Base-by-base conservation (phyloP, 169 alveolate species). In the Babesia caballi region DNA sequence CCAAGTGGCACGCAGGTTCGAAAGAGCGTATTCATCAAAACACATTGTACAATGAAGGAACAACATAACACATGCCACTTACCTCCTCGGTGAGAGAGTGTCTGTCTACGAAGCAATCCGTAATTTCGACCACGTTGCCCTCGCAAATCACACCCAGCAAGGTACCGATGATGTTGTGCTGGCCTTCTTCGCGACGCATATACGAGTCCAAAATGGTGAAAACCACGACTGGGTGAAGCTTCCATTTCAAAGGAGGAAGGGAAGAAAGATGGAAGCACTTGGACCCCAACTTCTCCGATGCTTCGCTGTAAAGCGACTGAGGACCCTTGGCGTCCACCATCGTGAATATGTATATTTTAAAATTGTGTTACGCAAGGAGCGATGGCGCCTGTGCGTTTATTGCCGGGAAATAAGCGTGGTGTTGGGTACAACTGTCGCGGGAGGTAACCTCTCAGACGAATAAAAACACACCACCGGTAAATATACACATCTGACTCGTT, bases 31-130 rank as follows among this genome's bases (percentile, higher is more conserved):
- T 40, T 12, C 49, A 23, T 19, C 14, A 23, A 49, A 19, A 23
- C 14, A n/a, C 25, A n/a, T n/a, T 49, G 35, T n/a, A n/a, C n/a
- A n/a, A n/a, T n/a, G n/a, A n/a, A n/a, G n/a, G n/a, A n/a, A n/a
- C n/a, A n/a, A n/a, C n/a, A n/a, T n/a, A n/a, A 56, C 25, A 3
- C 9, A 17, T 38, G 25, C 0, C 25, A 4, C 81, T 40, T 54
- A 89, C 95, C 91, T 92, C 96, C 19, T 91, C 96, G 4, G 96
- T 94, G 32, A 92, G 83, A 17, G 96, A 92, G 68, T 94, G 96
- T 25, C 95, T 66, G 61, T 94, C 97, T 21, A 92, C 96, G 84
- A 94, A 94, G 81, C 95, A 94, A 65, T 94, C 97, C n/a, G 97
- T 88, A 56, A 94, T 90, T 73, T 92, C 95, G 44, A 94, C 89